Conservation (phyloP, 2,329 filamentous ascomycete genomes). For the Pseudocercospora cruenta region DNA sequence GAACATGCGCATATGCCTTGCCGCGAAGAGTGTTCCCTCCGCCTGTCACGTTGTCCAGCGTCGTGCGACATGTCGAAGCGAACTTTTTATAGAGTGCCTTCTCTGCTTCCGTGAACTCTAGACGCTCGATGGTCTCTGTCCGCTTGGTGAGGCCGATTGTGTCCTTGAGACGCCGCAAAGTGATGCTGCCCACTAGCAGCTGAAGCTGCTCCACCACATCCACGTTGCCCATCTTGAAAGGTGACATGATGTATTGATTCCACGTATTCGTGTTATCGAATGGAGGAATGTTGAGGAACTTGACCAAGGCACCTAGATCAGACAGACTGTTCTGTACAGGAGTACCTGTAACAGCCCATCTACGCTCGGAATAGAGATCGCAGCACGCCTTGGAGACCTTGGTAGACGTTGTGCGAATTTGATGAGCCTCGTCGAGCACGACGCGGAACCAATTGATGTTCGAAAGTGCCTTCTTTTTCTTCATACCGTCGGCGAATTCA, state of each 20-base stretch:
- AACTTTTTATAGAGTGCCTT: constrained; percentile 81
- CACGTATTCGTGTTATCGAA: constrained; percentile 81
- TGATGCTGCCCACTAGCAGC: constrained; percentile 91
- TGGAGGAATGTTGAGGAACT: constrained; percentile 80
- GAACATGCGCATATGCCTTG: constrained; percentile 88
- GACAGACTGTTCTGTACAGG: constrained; percentile 93
- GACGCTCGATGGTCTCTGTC: constrained; percentile 70
- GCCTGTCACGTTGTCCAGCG: constrained; percentile 74
- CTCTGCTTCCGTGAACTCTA: constrained; percentile 78
- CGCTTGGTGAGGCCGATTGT: constrained; percentile 80
- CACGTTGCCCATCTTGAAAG: constrained; percentile 84
- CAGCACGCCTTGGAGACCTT: constrained; percentile 84
- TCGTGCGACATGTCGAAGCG: constrained; percentile 75
- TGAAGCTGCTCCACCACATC: constrained; percentile 83
- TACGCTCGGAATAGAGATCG: constrained; percentile 73
- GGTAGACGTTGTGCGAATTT: constrained; percentile 83
- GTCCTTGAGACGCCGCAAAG: constrained; percentile 86
- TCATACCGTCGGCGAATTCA: constrained; percentile 52
- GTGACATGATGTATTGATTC: constrained; percentile 75
- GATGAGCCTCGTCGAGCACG: constrained; percentile 91
- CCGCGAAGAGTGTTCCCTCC: constrained; percentile 58
- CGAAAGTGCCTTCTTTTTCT: constrained; percentile 66
- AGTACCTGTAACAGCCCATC: constrained; percentile 97
- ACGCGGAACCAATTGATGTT: constrained; percentile 91
- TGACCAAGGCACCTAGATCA: constrained; percentile 83